These are phyloP conservation scores for Boletus sp. DNA, from an alignment of 768 basidiomycete genomes.

Conservation along the genomic window DNA sequence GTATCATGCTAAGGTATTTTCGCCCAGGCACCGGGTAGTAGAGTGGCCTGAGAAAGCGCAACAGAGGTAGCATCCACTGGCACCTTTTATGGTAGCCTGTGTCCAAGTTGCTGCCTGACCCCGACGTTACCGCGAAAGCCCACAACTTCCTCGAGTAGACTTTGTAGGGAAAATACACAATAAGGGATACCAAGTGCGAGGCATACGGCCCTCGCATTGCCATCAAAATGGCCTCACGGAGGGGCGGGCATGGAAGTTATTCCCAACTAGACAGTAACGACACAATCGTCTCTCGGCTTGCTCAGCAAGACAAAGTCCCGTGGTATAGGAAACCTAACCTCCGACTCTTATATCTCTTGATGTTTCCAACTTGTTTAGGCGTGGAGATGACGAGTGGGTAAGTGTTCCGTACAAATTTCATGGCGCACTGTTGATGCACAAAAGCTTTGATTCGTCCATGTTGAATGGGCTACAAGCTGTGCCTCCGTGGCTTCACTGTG, in stretches of 20 bases:
- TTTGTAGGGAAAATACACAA: no score
- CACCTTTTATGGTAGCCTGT: no score
- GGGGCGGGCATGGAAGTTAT: background rate
- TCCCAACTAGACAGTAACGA: constrained; percentile 3
- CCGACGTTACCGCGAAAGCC: no score
- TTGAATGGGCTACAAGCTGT: background rate
- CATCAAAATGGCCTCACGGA: constrained; percentile 3
- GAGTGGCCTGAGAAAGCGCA: no score
- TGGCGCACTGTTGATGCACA: background rate
- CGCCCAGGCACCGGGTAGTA: no score
- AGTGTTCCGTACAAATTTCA: background rate
- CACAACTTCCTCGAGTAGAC: no score
- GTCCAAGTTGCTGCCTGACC: no score
- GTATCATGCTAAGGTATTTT: no score
- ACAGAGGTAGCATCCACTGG: no score
- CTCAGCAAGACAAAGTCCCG: constrained; percentile 46
- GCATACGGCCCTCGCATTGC: background rate
- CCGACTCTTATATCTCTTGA: constrained; percentile 50
- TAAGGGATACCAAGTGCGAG: no score
- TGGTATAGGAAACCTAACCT: constrained; percentile 67
- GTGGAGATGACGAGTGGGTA: constrained; percentile 22
- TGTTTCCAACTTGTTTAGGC: constrained; percentile 43
- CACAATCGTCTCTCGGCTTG: constrained; percentile 18
- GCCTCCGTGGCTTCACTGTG: background rate
- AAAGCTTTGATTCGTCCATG: background rate